Base-by-base conservation (phyloP, 345 rosid species). In the Salix purpurea region DNA sequence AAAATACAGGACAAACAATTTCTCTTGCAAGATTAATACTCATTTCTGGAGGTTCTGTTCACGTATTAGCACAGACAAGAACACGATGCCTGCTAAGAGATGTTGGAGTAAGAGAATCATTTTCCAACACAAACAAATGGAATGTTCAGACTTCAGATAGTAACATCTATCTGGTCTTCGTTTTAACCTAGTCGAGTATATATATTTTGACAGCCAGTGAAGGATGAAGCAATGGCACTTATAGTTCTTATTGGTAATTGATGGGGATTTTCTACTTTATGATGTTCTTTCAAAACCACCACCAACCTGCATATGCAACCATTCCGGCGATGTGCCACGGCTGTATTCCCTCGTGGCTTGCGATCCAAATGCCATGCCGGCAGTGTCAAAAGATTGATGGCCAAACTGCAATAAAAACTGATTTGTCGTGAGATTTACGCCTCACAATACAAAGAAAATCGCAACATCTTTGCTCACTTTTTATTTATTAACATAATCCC, bases 231-330 rank as follows among this genome's bases (percentile, higher is more conserved):
- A 74, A 28, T 5, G 65, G 69, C 69, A 76, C 71, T 66, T 72
- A 42, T 56, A 81, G 83, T 76, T 79, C 86, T 86, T 86, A 85
- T 78, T 81, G 72, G 62, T 73, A 28, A 61, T 68, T 71, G 48
- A 72, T 13, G 56, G 65, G 37, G 65, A 74, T 30, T 72, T 77
- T 77, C 19, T n/a, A 66, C 16, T 65, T 83, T 69, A 88, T 67
- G 80, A 79, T 72, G 89, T 79, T 87, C 94, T 86, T 77, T 86
- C 91, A 76, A 92, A 90, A 71, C 94, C 85, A 64, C 94, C 79
- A 46, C 93, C 92, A 73, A 94, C 77, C 85, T 92, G 95, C 93
- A 91, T 94, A 72, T 91, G 98, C 89, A 94, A 83, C 98, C 96
- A 94, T 72, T 94, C 94, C 0, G 93, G 92, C 67, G 96, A 94